Base-by-base conservation (phyloP, 345 rosid genomes). In the Crucihimalaya himalaica region DNA sequence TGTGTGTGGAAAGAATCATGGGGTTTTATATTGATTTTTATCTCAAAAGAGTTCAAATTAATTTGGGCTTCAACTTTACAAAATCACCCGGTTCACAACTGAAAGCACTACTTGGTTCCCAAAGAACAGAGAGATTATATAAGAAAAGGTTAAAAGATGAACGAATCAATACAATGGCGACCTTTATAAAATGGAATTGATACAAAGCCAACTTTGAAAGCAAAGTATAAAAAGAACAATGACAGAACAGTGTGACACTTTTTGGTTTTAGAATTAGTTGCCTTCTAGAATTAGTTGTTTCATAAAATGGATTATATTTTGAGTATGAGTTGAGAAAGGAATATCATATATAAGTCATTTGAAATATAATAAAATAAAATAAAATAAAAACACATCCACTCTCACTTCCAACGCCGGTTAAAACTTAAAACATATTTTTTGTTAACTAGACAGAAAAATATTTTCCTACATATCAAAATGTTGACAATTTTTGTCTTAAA, bases 311-410 rank as follows among this genome's bases (percentile, higher is more conserved):
- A 13, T 28, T 15, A 20, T 39, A n/a, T 62, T 25, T 66, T 27
- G 78, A 75, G 79, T 75, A 68, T 20, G 61, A 55, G 48, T 68
- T 52, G 74, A 35, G 79, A 60, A 75, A 75, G 21, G 79, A 75
- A 75, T 75, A 58, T 59, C 42, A 4, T 23, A n/a, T n/a, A n/a
- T n/a, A 54, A 45, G 8, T 70, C 57, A 61, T 34, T 35, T 18
- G 37, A 35, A 35, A 35, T 35, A 35, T 2, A 31, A 31, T 31
- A 9, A 31, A 31, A 21, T 31, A 29, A 40, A 61, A 64, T 5
- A 5, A 45, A 28, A 16, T 7, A 3, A 8, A n/a, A 6, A 29
- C 5, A 1, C 6, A 29, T 0, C 5, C 37, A 63, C 9, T 62
- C 15, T 42, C 21, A 62, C 35, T 20, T 48, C 45, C 57, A 65